A percentile compares a stretch with the other conserved stretches of the same genome.
Evolutionary conservation across 2,329 filamentous ascomycete genomes (phyloP).

Genomic region (Hirsutella minnesotensis): DNA sequence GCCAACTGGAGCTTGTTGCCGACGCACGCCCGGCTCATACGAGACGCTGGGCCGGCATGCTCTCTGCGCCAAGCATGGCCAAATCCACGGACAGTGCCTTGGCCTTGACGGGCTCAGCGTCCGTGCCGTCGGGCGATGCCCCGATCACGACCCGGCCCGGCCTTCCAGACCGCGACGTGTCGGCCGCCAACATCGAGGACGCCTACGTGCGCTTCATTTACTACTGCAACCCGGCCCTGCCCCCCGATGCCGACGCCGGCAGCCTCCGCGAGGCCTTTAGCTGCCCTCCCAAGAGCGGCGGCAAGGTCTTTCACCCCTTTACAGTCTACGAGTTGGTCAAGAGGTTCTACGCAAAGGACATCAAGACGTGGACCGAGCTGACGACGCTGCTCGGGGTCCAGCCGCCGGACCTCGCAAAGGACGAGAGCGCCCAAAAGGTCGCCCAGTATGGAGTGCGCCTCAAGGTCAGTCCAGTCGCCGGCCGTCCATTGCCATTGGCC

Average conservation of each 20-base stretch:
- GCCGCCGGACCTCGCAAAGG: conserved; percentile 67
- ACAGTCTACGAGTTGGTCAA: conserved; percentile 66
- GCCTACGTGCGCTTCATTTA: conserved; percentile 78
- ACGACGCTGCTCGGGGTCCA: conserved; percentile 82
- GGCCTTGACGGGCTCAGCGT: no score
- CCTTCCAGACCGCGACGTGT: conserved; percentile 58
- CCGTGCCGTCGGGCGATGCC: no score
- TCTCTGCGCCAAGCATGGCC: no score
- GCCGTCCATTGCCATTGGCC: neutral
- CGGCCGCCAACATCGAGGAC: conserved; percentile 61
- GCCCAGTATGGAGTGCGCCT: conserved; percentile 88
- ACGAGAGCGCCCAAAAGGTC: conserved; percentile 84
- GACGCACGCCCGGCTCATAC: no score
- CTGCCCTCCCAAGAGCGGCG: conserved; percentile 73
- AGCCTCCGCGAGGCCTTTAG: conserved; percentile 67
- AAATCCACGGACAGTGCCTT: no score
- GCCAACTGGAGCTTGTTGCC: no score
- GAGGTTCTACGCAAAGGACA: conserved; percentile 67
- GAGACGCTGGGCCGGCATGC: no score
- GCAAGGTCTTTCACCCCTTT: conserved; percentile 74
- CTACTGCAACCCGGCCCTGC: conserved; percentile 77
- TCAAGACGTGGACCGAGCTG: conserved; percentile 87
- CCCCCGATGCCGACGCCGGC: conserved; percentile 52
- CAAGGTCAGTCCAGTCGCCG: conserved; percentile 56
- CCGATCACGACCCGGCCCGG: conserved; percentile 9